Conservation (phyloP, 805 yeast species). For the Candida ipomoeae region DNA sequence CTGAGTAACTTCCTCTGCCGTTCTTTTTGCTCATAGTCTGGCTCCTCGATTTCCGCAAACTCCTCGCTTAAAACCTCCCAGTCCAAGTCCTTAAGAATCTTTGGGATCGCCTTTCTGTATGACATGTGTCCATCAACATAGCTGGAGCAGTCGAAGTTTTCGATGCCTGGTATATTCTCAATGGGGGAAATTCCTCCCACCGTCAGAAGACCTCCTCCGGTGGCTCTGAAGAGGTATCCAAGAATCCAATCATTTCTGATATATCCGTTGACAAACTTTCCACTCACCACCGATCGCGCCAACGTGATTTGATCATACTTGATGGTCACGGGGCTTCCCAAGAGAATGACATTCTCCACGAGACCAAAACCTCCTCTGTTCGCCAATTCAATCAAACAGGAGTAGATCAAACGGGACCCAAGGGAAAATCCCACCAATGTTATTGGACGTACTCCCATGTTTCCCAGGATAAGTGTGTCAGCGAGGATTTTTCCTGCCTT, state of each 20-base stretch:
- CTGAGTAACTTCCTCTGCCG: conserved; percentile 75
- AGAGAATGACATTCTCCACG: conserved; percentile 79
- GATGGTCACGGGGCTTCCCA: conserved; percentile 86
- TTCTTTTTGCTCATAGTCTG: conserved; percentile 83
- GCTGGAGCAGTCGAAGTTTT: conserved; percentile 84
- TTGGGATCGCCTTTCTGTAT: conserved; percentile 93
- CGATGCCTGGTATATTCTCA: conserved; percentile 57
- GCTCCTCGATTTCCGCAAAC: conserved; percentile 93
- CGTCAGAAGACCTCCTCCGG: conserved; percentile 88
- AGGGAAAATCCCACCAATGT: conserved; percentile 90
- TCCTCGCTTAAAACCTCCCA: conserved; percentile 87
- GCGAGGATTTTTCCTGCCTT: conserved; percentile 88
- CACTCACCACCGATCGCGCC: conserved; percentile 84
- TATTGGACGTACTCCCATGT: conserved; percentile 87
- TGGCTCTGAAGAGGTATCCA: conserved; percentile 92
- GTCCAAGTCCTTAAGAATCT: conserved; percentile 59
- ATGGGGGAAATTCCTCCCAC: conserved; percentile 87
- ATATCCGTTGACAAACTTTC: conserved; percentile 84
- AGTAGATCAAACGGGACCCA: conserved; percentile 88
- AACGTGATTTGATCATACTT: conserved; percentile 71
- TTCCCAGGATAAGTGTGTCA: conserved; percentile 81
- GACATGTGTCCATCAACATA: conserved; percentile 94
- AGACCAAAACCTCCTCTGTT: conserved; percentile 82
- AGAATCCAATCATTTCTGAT: conserved; percentile 93
- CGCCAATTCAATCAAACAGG: conserved; percentile 84